Base-by-base conservation (phyloP, 2,329 filamentous ascomycete genomes). In the Talaromyces marneffei region DNA sequence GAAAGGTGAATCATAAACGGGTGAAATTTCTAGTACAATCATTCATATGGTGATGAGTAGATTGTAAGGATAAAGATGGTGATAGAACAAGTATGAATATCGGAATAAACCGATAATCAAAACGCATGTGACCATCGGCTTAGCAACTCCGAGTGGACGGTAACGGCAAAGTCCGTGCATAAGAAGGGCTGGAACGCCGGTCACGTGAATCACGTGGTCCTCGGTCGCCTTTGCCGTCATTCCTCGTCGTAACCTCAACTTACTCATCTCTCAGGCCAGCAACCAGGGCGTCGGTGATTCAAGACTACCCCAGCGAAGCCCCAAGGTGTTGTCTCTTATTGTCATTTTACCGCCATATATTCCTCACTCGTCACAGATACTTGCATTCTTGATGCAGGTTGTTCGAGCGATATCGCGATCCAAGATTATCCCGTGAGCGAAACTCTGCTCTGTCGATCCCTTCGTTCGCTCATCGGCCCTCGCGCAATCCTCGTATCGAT, bases 211-310 rank as follows among this genome's bases (percentile, higher is more conserved):
- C 61, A 63, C 61, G 61, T 63, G 61, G 57, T 40, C 42, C 14
- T 37, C 57, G 61, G 57, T 58, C 52, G 61, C 57, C 57, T 60
- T 63, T 60, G 61, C 61, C 61, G 61, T 63, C 61, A 62, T 55
- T 54, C 57, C 39, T 60, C 52, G 35, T 48, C 61, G 61, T 57
- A 52, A 58, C 61, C 57, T 63, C 61, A n/a, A 53, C 57, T 62
- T 35, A 53, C 35, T 33, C 53, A 53, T 54, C 61, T 61, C 53
- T 57, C 53, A 61, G 59, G 40, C 46, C 59, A 58, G 40, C 57
- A 59, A 25, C 40, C 57, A 62, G 60, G 60, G 60, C 44, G 35
- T 29, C 46, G 55, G 44, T 56, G 46, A 25, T 48, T 52, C 57
- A 53, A 20, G 29, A 56, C 31, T 25, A 14, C 18, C 42, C 27